Percentiles rank a stretch among this genome's conserved stretches.
phyloP scores from a whole-genome alignment of 2,329 filamentous ascomycete species.

The Tothia fuscella region DNA sequence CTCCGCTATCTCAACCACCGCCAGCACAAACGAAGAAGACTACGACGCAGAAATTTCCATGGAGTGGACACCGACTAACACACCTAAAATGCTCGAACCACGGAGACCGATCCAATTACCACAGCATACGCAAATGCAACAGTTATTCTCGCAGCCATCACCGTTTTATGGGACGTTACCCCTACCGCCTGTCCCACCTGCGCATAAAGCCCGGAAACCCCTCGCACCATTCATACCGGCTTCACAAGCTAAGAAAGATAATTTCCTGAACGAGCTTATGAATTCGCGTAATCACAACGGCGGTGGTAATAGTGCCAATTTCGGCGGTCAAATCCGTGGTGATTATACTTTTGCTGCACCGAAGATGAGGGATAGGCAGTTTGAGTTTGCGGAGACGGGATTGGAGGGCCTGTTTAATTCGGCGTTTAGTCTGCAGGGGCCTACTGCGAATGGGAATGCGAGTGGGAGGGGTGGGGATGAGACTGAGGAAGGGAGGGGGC shows the following conservation, averaged over 20 bases:
- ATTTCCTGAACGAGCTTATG: conserved; percentile 33
- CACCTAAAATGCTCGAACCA: conserved; percentile 11
- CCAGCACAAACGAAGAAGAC: conserved; percentile 8
- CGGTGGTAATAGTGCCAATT: background rate
- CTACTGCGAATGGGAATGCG: too few species aligned
- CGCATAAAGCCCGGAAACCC: conserved; percentile 50
- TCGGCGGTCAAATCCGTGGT: background rate
- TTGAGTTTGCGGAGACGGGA: conserved; percentile 14
- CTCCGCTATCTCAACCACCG: conserved; percentile 11
- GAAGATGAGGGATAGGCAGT: conserved; percentile 8
- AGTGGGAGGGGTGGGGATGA: too few species aligned
- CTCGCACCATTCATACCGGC: conserved; percentile 36
- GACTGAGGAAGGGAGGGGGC: too few species aligned
- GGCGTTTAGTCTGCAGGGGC: too few species aligned
- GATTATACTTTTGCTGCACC: background rate
- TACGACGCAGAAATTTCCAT: conserved; percentile 43
- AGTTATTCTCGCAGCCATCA: too few species aligned
- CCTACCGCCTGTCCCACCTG: conserved; percentile 54
- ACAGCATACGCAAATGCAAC: too few species aligned
- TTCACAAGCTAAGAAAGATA: conserved; percentile 32
- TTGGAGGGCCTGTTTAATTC: conserved; percentile 15
- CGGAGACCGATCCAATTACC: conserved; percentile 17
- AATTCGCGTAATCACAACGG: background rate
- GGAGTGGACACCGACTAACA: conserved; percentile 59
- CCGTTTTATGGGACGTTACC: conserved; percentile 63